These are phyloP conservation scores for Dichotomopilus funicola DNA, from an alignment of 2,329 filamentous ascomycete species.

Conservation along the genomic window DNA sequence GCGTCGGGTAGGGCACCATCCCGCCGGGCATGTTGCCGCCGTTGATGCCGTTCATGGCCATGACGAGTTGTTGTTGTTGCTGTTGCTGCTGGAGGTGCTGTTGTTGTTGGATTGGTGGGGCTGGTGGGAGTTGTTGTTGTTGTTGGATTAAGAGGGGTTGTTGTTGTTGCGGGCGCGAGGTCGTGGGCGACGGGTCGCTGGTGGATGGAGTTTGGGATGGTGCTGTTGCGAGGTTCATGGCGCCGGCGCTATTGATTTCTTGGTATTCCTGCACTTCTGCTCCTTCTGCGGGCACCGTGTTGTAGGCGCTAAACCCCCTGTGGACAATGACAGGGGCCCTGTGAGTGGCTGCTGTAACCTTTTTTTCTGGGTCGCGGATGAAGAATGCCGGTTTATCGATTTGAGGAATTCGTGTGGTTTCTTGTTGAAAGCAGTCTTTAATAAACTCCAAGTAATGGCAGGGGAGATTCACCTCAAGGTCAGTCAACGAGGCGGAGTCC, in stretches of 20 bases:
- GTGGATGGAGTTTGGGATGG: constrained; percentile 1
- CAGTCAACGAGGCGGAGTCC: too few species aligned
- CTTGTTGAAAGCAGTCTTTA: too few species aligned
- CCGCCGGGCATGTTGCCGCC: constrained; percentile 41
- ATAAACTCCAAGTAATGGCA: too few species aligned
- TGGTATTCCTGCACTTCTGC: too few species aligned
- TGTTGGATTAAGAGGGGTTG: constrained; percentile 6
- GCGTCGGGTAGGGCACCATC: constrained; percentile 48
- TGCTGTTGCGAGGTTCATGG: constrained; percentile 18
- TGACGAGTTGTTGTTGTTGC: constrained; percentile 15
- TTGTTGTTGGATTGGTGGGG: neutral
- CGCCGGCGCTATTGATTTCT: neutral
- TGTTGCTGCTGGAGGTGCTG: constrained; percentile 16
- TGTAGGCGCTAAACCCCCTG: constrained; percentile 4
- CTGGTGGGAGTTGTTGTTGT: constrained; percentile 1
- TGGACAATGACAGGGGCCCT: neutral
- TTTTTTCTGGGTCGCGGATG: too few species aligned
- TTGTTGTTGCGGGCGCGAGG: constrained; percentile 8
- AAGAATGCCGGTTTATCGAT: too few species aligned
- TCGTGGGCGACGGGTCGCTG: neutral
- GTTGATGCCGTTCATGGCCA: constrained; percentile 44
- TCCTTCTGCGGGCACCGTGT: too few species aligned
- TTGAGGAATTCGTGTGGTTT: too few species aligned
- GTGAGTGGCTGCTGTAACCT: neutral
- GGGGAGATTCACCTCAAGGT: too few species aligned